Conservation (phyloP, 805 yeast species). For the Wickerhamiella kurtzmanii region DNA sequence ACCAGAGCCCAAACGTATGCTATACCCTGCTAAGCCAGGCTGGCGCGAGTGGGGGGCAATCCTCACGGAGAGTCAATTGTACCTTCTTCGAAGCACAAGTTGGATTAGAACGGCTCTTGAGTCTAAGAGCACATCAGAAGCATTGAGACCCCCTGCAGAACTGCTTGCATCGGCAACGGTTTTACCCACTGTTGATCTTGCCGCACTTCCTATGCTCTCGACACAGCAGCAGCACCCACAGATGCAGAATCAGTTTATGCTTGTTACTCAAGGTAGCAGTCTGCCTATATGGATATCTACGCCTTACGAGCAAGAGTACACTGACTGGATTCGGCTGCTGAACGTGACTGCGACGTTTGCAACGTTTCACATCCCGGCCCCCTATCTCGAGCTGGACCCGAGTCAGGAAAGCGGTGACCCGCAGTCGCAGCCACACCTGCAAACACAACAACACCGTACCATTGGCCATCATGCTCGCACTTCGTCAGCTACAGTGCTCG, state of each 20-base stretch:
- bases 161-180: conserved; percentile 28
- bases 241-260: neutral
- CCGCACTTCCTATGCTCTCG: conserved; percentile 25
- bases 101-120: conserved; percentile 25
- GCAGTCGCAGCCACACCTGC: too few relatives aligned
- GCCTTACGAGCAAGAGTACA: conserved; percentile 32
- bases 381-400: neutral
- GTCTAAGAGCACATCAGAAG: conserved; percentile 4
- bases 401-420: too few relatives aligned
- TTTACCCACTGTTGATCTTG: conserved; percentile 29
- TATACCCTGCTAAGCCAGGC: conserved; percentile 19
- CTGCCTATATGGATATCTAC: conserved; percentile 32
- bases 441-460: too few relatives aligned
- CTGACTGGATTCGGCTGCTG: conserved; percentile 47
- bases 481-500: neutral
- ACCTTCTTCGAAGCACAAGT: conserved; percentile 28
- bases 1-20: conserved; percentile 24
- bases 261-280: neutral
- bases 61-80: conserved; percentile 30
- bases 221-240: conserved; percentile 4
- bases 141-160: conserved; percentile 25
- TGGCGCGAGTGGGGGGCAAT: conserved; percentile 33
- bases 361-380: conserved; percentile 14
- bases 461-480: neutral
- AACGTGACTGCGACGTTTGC: conserved; percentile 39